Percentiles rank a stretch among this genome's conserved stretches.
These are phyloP conservation scores for Talaromyces sp. DNA, from an alignment of 2,329 filamentous ascomycete species.

Conservation along the genomic window DNA sequence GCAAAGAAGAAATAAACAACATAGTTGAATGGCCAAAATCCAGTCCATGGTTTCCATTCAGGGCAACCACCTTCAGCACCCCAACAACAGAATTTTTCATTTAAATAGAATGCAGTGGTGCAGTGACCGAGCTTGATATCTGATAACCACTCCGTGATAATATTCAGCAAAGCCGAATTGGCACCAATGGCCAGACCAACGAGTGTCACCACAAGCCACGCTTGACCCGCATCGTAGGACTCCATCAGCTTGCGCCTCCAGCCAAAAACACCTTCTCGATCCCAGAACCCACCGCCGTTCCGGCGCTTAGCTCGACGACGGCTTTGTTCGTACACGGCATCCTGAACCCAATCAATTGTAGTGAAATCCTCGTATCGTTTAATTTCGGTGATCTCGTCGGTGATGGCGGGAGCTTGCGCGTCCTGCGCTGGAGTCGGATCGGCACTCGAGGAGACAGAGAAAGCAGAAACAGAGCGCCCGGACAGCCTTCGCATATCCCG, in stretches of 20 bases:
- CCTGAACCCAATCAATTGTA: constrained; percentile 96
- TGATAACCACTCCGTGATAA: constrained; percentile 93
- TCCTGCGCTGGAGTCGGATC: constrained; percentile 61
- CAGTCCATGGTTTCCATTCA: constrained; percentile 89
- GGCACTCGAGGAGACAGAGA: constrained; percentile 46
- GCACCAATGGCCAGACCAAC: constrained; percentile 89
- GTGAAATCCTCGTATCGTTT: constrained; percentile 99
- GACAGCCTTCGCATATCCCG: constrained; percentile 47
- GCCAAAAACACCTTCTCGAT: constrained; percentile 67
- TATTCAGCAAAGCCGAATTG: constrained; percentile 91
- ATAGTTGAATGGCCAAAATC: constrained; percentile 78
- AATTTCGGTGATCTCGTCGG: constrained; percentile 96
- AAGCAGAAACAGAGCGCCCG: constrained; percentile 55
- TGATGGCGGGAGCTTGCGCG: constrained; percentile 68
- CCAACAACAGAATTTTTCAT: constrained; percentile 98
- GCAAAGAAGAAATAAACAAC: constrained; percentile 84
- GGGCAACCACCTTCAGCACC: constrained; percentile 84
- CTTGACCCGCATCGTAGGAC: constrained; percentile 93
- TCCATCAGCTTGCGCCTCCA: constrained; percentile 83
- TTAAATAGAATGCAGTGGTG: constrained; percentile 92
- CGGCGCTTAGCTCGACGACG: constrained; percentile 75
- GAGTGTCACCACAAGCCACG: constrained; percentile 95
- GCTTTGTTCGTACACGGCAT: constrained; percentile 86
- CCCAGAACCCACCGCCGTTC: constrained; percentile 71
- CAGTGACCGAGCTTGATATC: constrained; percentile 97